Evolutionary conservation across 495 filamentous ascomycete species (phyloP), one percentile per base, ranked within the genome.

Genomic region (Sporormia fimetaria): DNA sequence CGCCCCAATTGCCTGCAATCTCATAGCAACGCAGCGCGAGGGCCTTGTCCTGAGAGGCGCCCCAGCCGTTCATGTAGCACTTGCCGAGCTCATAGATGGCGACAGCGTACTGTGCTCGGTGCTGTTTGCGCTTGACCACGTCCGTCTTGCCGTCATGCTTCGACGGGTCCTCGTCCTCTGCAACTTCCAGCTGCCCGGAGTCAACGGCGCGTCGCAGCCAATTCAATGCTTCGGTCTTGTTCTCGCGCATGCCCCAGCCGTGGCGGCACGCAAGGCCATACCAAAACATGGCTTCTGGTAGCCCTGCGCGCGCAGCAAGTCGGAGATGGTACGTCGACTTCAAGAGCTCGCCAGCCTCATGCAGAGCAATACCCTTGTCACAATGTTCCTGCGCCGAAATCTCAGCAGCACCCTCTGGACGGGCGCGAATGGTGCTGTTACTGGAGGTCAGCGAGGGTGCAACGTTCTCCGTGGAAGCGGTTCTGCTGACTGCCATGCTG

Each of bases 31-130:
- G 72, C 46, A 98, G 61, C 2, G 87, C 90, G 38, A 94, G 68
- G 3, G 71, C 66, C 56, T 93, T 94, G 56, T 98, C 87, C 59
- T 90, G 84, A 49, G 87, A 78, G 31, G 87, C 90, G 3, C 90
- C 90, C 90, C 90, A 98, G 2, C 90, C 90, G 49, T 98, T 94
- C 74, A 95, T 80, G 58, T 95, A 83, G 61, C 83, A 90, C n/a
- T 94, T 81, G 4, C 90, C 90, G 14, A 98, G 66, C 64, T 98
- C 90, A 46, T 98, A 98, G 23, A 95, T 83, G 57, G 85, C 86
- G 40, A 95, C 65, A 1, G 90, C 90, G 59, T 95, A 94, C 52
- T 95, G 87, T 9, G 88, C 83, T 40, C 84, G 80, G 29, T 83
- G 76, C 2, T 77, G 76, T 61, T 90, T 90, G 32, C 71, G 71